phyloP scores from a whole-genome alignment of 2,329 filamentous ascomycete genomes.

The Beauveria rudraprayagi region DNA sequence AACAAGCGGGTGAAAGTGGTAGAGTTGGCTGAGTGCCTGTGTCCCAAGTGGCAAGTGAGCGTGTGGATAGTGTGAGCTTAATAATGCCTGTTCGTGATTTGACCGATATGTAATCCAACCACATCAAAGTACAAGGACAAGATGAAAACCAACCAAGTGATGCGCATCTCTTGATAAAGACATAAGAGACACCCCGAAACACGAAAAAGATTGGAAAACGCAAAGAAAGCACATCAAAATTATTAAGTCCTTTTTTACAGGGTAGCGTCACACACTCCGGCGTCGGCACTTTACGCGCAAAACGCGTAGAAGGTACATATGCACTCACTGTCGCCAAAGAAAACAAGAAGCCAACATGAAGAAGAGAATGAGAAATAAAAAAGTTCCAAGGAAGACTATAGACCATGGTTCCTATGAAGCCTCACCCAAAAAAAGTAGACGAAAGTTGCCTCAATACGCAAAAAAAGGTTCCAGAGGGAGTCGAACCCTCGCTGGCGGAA shows the following conservation, averaged over 20 bases:
- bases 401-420: no score
- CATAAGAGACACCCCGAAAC: background rate
- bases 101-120: background rate
- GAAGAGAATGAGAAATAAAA: background rate
- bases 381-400: no score
- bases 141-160: background rate
- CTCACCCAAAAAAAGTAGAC: no score
- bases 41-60: slow-evolving; percentile 6
- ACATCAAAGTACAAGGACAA: background rate
- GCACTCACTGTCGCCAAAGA: no score
- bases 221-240: background rate
- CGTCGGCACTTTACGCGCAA: background rate
- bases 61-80: slow-evolving; percentile 14
- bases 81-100: slow-evolving; percentile 12
- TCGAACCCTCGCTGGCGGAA: slow-evolving; percentile 31
- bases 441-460: background rate
- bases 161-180: background rate
- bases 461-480: slow-evolving; percentile 26
- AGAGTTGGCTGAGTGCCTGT: background rate
- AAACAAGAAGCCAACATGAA: background rate
- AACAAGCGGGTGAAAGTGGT: background rate
- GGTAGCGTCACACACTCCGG: background rate
- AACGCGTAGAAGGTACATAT: background rate
- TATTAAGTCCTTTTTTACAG: background rate
- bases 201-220: background rate